phyloP scores from a whole-genome alignment of 345 rosid species.

The Salix udensis region DNA sequence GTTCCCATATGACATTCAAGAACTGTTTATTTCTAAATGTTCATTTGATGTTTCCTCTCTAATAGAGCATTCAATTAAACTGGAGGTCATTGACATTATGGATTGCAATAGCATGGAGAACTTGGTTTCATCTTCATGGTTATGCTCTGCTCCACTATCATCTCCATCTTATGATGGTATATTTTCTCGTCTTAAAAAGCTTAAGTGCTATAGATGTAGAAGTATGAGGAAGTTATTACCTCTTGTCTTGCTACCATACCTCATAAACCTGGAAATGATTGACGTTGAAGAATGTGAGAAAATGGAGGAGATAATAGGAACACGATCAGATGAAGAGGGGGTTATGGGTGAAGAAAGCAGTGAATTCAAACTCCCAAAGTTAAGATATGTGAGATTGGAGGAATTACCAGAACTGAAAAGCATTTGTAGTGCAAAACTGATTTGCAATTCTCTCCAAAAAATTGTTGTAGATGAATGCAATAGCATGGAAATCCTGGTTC shows the following conservation, averaged over 20 bases:
- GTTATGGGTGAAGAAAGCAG: background rate
- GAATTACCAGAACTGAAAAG: background rate
- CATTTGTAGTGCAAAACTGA: background rate
- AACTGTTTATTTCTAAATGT: background rate
- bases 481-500: too few relatives aligned
- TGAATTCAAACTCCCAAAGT: background rate
- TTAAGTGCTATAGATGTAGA: background rate
- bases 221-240: constrained; percentile 12
- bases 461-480: too few relatives aligned
- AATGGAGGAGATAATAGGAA: constrained; percentile 24
- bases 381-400: fast-evolving
- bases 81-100: background rate
- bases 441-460: too few relatives aligned
- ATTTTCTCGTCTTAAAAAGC: background rate
- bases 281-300: fast-evolving
- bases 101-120: background rate
- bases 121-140: too few relatives aligned
- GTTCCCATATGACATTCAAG: background rate
- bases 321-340: background rate
- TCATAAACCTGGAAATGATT: background rate
- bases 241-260: background rate
- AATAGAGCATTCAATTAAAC: background rate
- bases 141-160: too few relatives aligned
- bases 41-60: background rate
- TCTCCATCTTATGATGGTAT: too few relatives aligned